Conservation (phyloP, 176 grass and related monocot species). For the Zoysia japonica region DNA sequence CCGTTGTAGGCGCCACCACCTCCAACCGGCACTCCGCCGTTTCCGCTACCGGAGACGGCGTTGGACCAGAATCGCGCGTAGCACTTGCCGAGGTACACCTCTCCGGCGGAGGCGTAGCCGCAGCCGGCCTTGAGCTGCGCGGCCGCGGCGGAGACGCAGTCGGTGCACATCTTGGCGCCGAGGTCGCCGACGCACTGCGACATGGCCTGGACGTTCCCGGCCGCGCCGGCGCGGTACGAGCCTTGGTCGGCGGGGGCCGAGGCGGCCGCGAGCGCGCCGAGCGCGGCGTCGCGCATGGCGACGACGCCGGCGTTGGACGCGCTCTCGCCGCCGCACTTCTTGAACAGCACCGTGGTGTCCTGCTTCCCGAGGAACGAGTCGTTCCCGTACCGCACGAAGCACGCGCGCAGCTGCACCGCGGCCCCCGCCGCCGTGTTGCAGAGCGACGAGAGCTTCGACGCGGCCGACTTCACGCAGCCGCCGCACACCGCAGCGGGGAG, state of each 20-base stretch:
- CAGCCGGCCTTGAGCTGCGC: constrained; percentile 70
- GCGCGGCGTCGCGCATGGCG: constrained; percentile 62
- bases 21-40: background rate
- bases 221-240: constrained; percentile 57
- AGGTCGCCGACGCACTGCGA: constrained; percentile 92
- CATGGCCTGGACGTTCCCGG: constrained; percentile 86
- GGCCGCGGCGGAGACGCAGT: constrained; percentile 63
- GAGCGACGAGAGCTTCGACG: constrained; percentile 55
- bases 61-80: constrained; percentile 88
- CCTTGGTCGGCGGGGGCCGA: background rate
- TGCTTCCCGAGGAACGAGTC: constrained; percentile 76
- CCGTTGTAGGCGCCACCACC: background rate
- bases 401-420: constrained; percentile 78
- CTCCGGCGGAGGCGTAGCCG: constrained; percentile 52
- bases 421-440: constrained; percentile 62
- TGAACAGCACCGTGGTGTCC: constrained; percentile 74
- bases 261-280: constrained; percentile 58
- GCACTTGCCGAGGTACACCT: constrained; percentile 96
- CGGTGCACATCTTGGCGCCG: constrained; percentile 58
- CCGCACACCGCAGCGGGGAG: constrained; percentile 60
- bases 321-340: constrained; percentile 67
- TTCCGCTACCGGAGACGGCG: background rate
- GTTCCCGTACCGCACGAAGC: constrained; percentile 91
- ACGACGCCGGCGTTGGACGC: constrained; percentile 41
- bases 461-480: constrained; percentile 53